These are phyloP conservation scores for Fusarium sambucinum DNA, from an alignment of 2,329 filamentous ascomycete species.

Conservation along the genomic window DNA sequence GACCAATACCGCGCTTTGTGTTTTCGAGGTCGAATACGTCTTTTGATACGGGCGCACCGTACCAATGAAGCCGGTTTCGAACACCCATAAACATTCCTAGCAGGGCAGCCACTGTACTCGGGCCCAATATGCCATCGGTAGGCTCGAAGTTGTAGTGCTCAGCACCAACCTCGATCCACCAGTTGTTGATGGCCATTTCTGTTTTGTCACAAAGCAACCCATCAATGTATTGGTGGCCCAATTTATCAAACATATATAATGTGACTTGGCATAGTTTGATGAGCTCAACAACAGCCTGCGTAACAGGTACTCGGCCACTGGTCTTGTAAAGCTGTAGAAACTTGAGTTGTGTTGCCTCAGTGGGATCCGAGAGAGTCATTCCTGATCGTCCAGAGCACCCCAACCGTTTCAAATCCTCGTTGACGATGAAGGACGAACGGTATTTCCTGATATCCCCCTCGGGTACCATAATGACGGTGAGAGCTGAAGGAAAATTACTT, in stretches of 20 bases:
- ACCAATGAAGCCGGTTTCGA: conserved; percentile 87
- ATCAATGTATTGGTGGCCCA: conserved; percentile 90
- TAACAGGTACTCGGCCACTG: conserved; percentile 83
- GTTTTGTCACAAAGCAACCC: conserved; percentile 94
- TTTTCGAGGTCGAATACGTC: conserved; percentile 89
- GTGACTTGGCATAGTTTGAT: conserved; percentile 93
- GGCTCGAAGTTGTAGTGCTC: conserved; percentile 95
- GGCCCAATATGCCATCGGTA: conserved; percentile 90
- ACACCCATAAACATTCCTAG: conserved; percentile 91
- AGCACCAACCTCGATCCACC: conserved; percentile 94
- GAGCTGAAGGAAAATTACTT: conserved; percentile 88
- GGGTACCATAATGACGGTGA: conserved; percentile 92
- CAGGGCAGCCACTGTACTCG: conserved; percentile 89
- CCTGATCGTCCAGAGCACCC: conserved; percentile 92
- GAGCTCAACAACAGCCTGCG: conserved; percentile 84
- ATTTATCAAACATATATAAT: conserved; percentile 85
- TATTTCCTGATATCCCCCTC: conserved; percentile 86
- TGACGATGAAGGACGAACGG: conserved; percentile 88
- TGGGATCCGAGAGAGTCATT: conserved; percentile 82
- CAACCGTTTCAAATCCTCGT: conserved; percentile 91
- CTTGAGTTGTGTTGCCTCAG: conserved; percentile 86
- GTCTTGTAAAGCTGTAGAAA: conserved; percentile 92
- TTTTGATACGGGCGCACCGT: conserved; percentile 85
- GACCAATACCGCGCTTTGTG: conserved; percentile 84
- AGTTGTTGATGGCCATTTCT: conserved; percentile 88